phyloP scores from a whole-genome alignment of 176 grass and related monocot species.

The Oryza meridionalis region DNA sequence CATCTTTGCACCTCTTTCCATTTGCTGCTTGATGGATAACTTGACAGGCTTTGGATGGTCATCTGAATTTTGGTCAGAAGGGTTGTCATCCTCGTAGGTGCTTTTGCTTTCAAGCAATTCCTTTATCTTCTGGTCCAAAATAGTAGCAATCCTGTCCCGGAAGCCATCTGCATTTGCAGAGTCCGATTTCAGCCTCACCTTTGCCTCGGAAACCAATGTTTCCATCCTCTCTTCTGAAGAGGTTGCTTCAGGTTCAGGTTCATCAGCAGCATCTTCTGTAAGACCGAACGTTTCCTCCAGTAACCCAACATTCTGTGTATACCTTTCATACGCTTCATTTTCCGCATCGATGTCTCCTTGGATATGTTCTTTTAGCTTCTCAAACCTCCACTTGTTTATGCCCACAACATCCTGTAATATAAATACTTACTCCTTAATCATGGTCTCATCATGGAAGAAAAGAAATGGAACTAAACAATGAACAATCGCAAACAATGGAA shows the following conservation, averaged over 20 bases:
- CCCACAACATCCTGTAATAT: conserved; percentile 54
- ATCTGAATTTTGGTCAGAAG: conserved; percentile 42
- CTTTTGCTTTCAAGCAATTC: conserved; percentile 46
- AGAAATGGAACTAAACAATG: conserved; percentile 20
- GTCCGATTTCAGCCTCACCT: conserved; percentile 70
- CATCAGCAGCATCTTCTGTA: conserved; percentile 34
- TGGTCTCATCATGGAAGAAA: background rate
- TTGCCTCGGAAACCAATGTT: conserved; percentile 59
- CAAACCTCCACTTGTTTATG: conserved; percentile 86
- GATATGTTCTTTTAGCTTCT: conserved; percentile 83
- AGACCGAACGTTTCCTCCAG: conserved; percentile 80
- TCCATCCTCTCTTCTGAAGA: conserved; percentile 61
- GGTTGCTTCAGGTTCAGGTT: conserved; percentile 42
- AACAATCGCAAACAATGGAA: background rate
- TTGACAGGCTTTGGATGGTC: conserved; percentile 29
- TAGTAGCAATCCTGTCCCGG: conserved; percentile 53
- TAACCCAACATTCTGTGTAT: conserved; percentile 68
- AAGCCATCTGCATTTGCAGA: conserved; percentile 51
- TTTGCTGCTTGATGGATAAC: conserved; percentile 43
- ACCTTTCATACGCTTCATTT: conserved; percentile 87
- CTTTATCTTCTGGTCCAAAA: conserved; percentile 74
- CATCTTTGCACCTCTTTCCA: conserved; percentile 46
- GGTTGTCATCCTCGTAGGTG: conserved; percentile 32
- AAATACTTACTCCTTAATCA: conserved; percentile 21
- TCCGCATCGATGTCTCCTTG: conserved; percentile 81